phyloP scores from a whole-genome alignment of 2,329 filamentous ascomycete species.

The Claviceps capensis region DNA sequence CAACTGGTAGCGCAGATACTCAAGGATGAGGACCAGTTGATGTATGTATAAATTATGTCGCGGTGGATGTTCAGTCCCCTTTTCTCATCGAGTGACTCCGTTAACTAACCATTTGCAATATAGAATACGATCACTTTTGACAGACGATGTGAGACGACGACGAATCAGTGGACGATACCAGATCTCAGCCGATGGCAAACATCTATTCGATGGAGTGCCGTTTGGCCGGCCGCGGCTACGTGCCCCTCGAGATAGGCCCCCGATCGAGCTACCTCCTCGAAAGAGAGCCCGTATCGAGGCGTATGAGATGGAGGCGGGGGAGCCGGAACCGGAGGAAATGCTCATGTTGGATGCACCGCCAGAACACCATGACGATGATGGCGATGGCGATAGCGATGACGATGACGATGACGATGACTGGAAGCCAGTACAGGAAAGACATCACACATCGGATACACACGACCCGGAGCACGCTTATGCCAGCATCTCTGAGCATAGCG shows the following conservation, averaged over 20 bases:
- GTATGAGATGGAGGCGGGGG: conserved; percentile 19
- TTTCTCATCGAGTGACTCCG: too few species aligned
- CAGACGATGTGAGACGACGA: conserved; percentile 59
- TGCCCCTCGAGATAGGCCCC: conserved; percentile 44
- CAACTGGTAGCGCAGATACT: conserved; percentile 56
- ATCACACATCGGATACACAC: not conserved
- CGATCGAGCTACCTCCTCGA: conserved; percentile 57
- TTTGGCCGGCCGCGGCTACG: conserved; percentile 65
- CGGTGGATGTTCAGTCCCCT: not conserved
- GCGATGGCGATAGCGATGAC: conserved; percentile 17
- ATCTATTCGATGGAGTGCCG: conserved; percentile 72
- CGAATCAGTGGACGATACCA: conserved; percentile 66
- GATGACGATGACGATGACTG: conserved; percentile 14
- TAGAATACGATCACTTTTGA: conserved; percentile 67
- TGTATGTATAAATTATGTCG: conserved; percentile 37
- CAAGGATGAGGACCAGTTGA: conserved; percentile 71
- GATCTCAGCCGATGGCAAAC: conserved; percentile 64
- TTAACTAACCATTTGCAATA: not conserved
- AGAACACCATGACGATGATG: conserved; percentile 19
- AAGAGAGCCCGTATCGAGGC: conserved; percentile 47
- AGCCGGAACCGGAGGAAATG: conserved; percentile 11
- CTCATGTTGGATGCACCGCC: conserved; percentile 21
- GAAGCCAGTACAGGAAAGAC: conserved; percentile 3
- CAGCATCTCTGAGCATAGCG: not conserved
- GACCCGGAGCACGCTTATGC: not conserved